Percentiles rank a stretch among this genome's conserved stretches.
Evolutionary conservation across 495 filamentous ascomycete species (phyloP).

Genomic region (Aspergillus kassunensis): DNA sequence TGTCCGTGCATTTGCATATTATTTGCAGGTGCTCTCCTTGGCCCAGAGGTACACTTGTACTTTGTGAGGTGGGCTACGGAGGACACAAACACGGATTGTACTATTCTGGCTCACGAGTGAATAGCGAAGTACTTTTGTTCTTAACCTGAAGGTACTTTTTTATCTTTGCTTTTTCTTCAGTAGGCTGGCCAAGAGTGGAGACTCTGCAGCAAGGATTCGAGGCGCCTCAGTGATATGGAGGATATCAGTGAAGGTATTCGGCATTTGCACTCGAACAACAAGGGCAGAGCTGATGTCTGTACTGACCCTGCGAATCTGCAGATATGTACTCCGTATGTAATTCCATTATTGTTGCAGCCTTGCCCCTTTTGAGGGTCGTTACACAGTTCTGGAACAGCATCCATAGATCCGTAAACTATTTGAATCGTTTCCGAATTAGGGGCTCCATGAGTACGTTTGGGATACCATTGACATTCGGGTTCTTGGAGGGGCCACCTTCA

Average conservation of each 20-base stretch:
- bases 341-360: neutral
- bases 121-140: constrained; percentile 1
- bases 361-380: neutral
- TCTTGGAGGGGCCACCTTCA: neutral
- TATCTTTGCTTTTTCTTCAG: neutral
- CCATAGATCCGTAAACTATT: neutral
- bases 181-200: constrained; percentile 3
- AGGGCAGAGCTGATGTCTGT: neutral
- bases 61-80: neutral
- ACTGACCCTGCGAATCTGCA: neutral
- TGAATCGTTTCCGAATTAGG: constrained; percentile 1
- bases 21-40: neutral
- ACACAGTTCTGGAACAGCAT: neutral
- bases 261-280: neutral
- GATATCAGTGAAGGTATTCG: neutral
- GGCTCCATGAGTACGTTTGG: too few relatives aligned
- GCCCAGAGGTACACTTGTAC: neutral
- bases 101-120: neutral
- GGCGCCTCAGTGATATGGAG: neutral
- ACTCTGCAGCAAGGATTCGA: neutral
- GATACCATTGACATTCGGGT: too few relatives aligned
- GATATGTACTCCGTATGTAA: neutral
- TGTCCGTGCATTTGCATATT: constrained; percentile 4
- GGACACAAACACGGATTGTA: neutral
- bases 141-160: neutral